Percentiles rank a stretch among this genome's conserved stretches.
Conservation (phyloP, 331 rosid species). For the Dryas integrifolia region DNA sequence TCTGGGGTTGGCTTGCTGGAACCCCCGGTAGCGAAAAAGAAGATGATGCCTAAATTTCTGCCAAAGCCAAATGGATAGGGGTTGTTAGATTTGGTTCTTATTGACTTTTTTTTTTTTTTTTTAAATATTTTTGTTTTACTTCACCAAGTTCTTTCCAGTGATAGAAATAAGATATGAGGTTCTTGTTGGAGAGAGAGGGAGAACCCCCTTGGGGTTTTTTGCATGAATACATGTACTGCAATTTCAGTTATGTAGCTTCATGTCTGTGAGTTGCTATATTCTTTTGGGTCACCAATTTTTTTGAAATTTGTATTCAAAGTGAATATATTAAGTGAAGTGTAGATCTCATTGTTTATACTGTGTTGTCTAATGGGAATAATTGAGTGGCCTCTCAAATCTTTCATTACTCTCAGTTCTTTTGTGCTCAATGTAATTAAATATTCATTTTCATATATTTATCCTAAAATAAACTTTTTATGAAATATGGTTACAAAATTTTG, state of each 20-base stretch:
- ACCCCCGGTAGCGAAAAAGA: constrained; percentile 38
- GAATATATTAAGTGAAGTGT: constrained; percentile 35
- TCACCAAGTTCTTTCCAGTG: constrained; percentile 33
- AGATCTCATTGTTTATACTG: constrained; percentile 32
- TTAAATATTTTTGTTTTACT: constrained; percentile 26
- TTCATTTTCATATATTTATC: not conserved
- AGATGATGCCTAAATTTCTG: constrained; percentile 42
- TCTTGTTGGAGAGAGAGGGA: constrained; percentile 39
- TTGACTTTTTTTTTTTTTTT: constrained; percentile 26
- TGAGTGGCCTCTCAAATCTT: not conserved
- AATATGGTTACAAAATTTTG: too few relatives aligned
- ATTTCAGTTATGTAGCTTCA: constrained; percentile 41
- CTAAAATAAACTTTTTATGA: too few relatives aligned
- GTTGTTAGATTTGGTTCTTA: constrained; percentile 37
- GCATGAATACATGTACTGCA: constrained; percentile 39
- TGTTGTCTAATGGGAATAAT: not conserved
- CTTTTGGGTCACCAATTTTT: constrained; percentile 43
- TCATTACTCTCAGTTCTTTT: not conserved
- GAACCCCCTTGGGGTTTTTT: constrained; percentile 33
- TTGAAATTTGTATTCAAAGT: constrained; percentile 40
- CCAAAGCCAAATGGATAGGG: constrained; percentile 24
- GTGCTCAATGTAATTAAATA: not conserved
- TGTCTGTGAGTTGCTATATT: constrained; percentile 32
- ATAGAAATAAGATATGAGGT: constrained; percentile 47
- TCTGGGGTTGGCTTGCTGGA: constrained; percentile 98